A percentile compares a stretch with the other conserved stretches of the same genome.
Conservation (phyloP, 2,329 filamentous ascomycete species). For the Emericellopsis cladophorae region DNA sequence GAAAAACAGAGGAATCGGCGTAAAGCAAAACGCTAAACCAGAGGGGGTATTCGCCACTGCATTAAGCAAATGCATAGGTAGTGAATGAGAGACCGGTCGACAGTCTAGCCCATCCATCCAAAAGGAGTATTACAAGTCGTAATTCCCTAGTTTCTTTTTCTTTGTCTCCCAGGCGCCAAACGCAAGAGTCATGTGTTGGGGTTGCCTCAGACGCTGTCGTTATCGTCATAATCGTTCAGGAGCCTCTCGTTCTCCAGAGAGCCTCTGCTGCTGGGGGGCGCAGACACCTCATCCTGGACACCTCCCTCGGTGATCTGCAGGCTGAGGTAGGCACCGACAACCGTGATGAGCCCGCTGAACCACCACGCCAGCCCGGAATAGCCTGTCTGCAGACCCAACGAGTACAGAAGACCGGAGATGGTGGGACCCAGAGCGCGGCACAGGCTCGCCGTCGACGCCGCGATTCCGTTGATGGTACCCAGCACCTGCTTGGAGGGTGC, state of each 20-base stretch:
- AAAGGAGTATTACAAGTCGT: too few species aligned
- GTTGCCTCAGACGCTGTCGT: conserved; percentile 14
- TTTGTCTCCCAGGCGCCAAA: too few species aligned
- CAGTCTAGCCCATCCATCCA: too few species aligned
- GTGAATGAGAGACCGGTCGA: too few species aligned
- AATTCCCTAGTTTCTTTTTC: too few species aligned
- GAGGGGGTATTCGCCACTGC: too few species aligned
- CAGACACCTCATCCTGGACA: conserved; percentile 26
- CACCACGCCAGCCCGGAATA: conserved; percentile 91
- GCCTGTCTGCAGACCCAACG: conserved; percentile 63
- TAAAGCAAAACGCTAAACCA: too few species aligned
- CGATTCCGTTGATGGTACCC: conserved; percentile 85
- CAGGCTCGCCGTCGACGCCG: conserved; percentile 80
- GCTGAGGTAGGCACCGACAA: conserved; percentile 62
- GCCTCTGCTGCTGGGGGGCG: conserved; percentile 25
- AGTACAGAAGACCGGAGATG: conserved; percentile 74
- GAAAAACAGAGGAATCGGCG: too few species aligned
- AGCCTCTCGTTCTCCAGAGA: conserved; percentile 18
- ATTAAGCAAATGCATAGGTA: too few species aligned
- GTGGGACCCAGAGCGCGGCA: conserved; percentile 83
- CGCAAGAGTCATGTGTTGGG: too few species aligned
- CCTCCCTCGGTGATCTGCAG: conserved; percentile 60
- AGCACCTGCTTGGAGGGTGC: conserved; percentile 74
- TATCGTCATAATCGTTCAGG: conserved; percentile 17
- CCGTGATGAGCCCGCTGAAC: conserved; percentile 67